Evolutionary conservation across 208 protist species (phyloP).

Genomic region (Wallacemonas sp.): DNA sequence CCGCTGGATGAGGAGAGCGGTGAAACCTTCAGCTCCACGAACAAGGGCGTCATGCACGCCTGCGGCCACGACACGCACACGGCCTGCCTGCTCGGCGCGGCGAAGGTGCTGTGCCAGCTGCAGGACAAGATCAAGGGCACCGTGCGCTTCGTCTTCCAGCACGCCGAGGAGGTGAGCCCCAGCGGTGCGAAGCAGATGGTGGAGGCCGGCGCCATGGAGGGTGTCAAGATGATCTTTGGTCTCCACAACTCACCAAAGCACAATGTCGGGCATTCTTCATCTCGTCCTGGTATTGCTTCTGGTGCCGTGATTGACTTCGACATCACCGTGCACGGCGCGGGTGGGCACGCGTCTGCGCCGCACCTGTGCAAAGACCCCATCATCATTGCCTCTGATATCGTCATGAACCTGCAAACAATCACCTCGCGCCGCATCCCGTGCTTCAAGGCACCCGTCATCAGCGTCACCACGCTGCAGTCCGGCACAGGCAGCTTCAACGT

Average conservation of each 20-base stretch:
- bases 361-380: constrained; percentile 55
- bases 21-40: constrained; percentile 55
- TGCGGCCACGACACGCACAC: constrained; percentile 69
- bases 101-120: constrained; percentile 53
- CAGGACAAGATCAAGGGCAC: constrained; percentile 50
- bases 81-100: constrained; percentile 55
- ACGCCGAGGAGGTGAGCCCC: constrained; percentile 54
- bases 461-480: constrained; percentile 34
- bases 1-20: constrained; percentile 64
- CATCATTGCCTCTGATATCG: constrained; percentile 33
- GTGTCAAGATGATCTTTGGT: constrained; percentile 56
- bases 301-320: constrained; percentile 31
- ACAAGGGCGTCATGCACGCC: constrained; percentile 14
- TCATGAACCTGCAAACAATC: constrained; percentile 53
- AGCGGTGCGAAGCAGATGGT: constrained; percentile 56
- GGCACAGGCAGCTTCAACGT: constrained; percentile 59
- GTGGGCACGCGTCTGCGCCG: constrained; percentile 64
- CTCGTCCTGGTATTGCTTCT: constrained; percentile 24
- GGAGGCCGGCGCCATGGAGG: constrained; percentile 41
- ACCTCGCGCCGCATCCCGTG: constrained; percentile 45
- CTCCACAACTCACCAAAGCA: constrained; percentile 42
- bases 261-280: background rate
- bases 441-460: constrained; percentile 42
- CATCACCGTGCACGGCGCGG: constrained; percentile 37
- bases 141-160: constrained; percentile 75